These are phyloP conservation scores for Elsinoe arachidis DNA, from an alignment of 2,329 filamentous ascomycete species.

Conservation along the genomic window DNA sequence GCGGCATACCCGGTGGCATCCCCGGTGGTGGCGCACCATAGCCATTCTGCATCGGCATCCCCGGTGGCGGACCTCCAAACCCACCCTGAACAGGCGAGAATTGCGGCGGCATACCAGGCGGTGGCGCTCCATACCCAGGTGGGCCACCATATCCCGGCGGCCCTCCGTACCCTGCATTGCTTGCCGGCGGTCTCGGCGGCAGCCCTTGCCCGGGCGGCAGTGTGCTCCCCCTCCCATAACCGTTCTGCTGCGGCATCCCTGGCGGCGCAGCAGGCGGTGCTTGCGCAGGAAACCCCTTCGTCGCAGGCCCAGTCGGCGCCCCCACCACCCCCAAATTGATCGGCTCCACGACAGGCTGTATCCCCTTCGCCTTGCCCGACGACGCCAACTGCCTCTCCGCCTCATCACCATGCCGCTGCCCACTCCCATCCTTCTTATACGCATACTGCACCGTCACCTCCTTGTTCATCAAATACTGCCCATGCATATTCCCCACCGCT, in stretches of 20 bases:
- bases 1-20: conserved; percentile 10
- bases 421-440: conserved; percentile 98
- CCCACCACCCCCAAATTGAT: conserved; percentile 56
- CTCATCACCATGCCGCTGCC: conserved; percentile 87
- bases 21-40: conserved; percentile 16
- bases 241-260: conserved; percentile 28
- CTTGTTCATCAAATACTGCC: conserved; percentile 94
- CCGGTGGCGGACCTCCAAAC: conserved; percentile 33
- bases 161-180: conserved; percentile 59
- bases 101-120: conserved; percentile 30
- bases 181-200: conserved; percentile 62
- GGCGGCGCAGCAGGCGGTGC: conserved; percentile 35
- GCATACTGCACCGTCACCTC: conserved; percentile 95
- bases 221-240: conserved; percentile 33
- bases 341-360: conserved; percentile 70
- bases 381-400: conserved; percentile 86
- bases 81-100: conserved; percentile 31
- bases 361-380: conserved; percentile 89
- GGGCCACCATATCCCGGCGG: conserved; percentile 43
- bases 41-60: conserved; percentile 31
- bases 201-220: conserved; percentile 53
- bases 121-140: conserved; percentile 30
- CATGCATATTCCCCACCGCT: conserved; percentile 85
- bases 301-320: conserved; percentile 35
- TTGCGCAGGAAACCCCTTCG: conserved; percentile 26